phyloP scores from a whole-genome alignment of 495 filamentous ascomycete species.

The Penicillium crystallinum region DNA sequence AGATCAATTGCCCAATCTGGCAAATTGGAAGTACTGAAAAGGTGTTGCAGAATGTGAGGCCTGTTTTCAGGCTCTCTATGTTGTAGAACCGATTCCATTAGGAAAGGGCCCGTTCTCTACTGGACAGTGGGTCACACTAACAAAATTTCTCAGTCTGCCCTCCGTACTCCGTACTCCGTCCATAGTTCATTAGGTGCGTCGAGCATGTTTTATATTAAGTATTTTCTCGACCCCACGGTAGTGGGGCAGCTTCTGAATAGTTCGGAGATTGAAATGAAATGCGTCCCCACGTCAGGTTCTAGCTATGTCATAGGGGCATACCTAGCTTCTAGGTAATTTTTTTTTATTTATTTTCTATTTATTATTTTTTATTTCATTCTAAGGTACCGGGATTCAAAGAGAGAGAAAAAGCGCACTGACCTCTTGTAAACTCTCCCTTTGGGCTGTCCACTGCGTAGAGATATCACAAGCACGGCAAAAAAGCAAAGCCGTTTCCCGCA shows the following conservation, averaged over 20 bases:
- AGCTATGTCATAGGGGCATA: background rate
- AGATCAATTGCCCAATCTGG: no score
- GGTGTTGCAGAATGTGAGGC: no score
- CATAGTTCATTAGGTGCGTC: no score
- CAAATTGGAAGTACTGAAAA: no score
- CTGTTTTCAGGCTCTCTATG: no score
- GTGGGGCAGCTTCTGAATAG: background rate
- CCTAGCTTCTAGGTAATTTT: background rate
- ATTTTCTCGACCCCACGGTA: background rate
- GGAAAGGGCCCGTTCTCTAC: background rate
- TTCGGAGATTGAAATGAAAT: background rate
- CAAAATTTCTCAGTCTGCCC: no score
- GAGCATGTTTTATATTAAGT: no score
- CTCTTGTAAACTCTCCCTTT: background rate
- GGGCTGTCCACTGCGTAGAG: background rate
- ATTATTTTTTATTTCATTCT: no score
- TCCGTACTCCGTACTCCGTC: no score
- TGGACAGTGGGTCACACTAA: background rate
- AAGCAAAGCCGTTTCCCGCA: background rate
- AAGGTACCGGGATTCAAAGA: constrained; percentile 6
- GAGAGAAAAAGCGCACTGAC: constrained; percentile 8
- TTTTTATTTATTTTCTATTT: no score
- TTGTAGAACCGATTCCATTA: background rate
- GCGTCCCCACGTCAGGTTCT: background rate
- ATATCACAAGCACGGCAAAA: constrained; percentile 4